These are phyloP conservation scores for Trichoderma sp. DNA, from an alignment of 2,329 filamentous ascomycete species.

Conservation along the genomic window DNA sequence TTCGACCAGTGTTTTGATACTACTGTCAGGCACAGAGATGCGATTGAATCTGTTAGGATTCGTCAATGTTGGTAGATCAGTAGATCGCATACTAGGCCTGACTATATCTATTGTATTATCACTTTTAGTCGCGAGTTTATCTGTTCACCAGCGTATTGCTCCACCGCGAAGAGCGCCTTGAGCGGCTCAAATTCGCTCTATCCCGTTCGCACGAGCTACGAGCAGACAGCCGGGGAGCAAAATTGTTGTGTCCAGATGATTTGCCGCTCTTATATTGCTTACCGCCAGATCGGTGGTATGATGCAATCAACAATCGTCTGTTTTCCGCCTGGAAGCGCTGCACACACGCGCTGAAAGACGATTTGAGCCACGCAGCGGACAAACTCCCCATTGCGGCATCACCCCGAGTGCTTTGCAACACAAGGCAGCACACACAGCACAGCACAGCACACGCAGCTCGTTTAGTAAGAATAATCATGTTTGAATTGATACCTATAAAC, in stretches of 20 bases:
- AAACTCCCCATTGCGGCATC: background rate
- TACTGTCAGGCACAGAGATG: background rate
- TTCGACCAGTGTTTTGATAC: background rate
- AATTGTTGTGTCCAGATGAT: background rate
- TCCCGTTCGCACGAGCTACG: background rate
- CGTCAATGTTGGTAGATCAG: background rate
- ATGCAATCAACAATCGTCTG: background rate
- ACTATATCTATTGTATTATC: background rate
- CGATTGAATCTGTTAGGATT: background rate
- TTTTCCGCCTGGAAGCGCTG: background rate
- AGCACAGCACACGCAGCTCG: background rate
- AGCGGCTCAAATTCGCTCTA: background rate
- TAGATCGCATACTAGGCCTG: background rate
- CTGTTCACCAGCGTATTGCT: no score
- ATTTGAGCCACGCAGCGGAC: background rate
- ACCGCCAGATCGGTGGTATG: background rate
- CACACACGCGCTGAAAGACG: background rate
- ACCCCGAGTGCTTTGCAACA: background rate
- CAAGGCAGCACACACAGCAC: background rate
- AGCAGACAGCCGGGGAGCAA: background rate
- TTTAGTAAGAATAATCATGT: constrained; percentile 19
- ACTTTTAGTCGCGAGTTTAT: background rate
- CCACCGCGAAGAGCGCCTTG: background rate
- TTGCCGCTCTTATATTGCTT: background rate
- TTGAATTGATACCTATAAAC: constrained; percentile 30